Conservation (phyloP, 441 rosid genomes). For the California macrophylla region DNA sequence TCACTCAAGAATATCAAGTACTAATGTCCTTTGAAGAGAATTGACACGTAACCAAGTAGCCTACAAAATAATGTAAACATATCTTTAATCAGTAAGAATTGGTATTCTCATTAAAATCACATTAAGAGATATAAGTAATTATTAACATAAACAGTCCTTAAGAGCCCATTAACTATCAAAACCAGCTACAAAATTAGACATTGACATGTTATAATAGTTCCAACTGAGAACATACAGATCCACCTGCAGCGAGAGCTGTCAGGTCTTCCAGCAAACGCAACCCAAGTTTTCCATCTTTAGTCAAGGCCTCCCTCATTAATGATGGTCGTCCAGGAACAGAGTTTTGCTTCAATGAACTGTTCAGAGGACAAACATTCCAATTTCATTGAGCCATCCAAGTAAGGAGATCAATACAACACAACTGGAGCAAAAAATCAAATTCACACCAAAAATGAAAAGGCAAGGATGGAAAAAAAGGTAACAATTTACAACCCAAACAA, state of each 20-base stretch:
- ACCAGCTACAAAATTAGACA: constrained; percentile 9
- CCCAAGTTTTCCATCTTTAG: constrained; percentile 72
- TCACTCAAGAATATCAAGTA: constrained; percentile 91
- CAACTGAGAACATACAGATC: constrained; percentile 90
- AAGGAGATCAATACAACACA: background rate
- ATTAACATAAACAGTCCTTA: constrained; percentile 8
- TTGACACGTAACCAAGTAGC: constrained; percentile 69
- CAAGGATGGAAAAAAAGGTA: background rate
- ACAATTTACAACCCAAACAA: background rate
- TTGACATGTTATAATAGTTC: constrained; percentile 21
- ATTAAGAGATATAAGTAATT: constrained; percentile 9
- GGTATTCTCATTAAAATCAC: constrained; percentile 4
- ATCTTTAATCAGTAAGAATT: constrained; percentile 12
- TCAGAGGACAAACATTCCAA: constrained; percentile 18
- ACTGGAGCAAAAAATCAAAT: background rate
- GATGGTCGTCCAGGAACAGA: constrained; percentile 35
- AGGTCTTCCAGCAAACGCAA: constrained; percentile 95
- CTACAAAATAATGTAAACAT: constrained; percentile 36
- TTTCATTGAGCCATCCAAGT: constrained; percentile 4
- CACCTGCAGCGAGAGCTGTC: constrained; percentile 99
- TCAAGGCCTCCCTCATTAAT: constrained; percentile 44
- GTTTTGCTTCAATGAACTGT: constrained; percentile 61
- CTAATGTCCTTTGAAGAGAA: constrained; percentile 82
- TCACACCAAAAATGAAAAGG: background rate
- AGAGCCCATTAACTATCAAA: constrained; percentile 8